Percentiles rank a stretch among this genome's conserved stretches.
Evolutionary conservation across 495 filamentous ascomycete genomes (phyloP).

Genomic region (Penicillium verhagenii): DNA sequence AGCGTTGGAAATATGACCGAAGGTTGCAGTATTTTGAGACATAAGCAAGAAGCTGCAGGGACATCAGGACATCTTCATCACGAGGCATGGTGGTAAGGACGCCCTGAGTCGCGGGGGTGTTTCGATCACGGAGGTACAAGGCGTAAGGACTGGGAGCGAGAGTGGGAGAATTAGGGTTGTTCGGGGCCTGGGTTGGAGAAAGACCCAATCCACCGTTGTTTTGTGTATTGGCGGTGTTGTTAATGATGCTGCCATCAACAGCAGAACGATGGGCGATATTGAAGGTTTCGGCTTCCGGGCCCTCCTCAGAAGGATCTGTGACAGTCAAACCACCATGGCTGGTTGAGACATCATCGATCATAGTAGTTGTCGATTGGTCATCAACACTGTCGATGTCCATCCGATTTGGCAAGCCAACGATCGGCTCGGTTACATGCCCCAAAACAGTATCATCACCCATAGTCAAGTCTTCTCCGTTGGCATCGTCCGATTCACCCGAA

Average conservation of each 20-base stretch:
- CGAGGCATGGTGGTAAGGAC: constrained; percentile 86
- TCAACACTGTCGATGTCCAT: constrained; percentile 82
- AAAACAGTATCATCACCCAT: constrained; percentile 61
- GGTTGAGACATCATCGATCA: constrained; percentile 74
- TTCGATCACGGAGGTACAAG: constrained; percentile 72
- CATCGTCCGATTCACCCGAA: constrained; percentile 84
- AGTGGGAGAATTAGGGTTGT: constrained; percentile 68
- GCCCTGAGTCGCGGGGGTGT: constrained; percentile 60
- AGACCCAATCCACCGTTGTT: constrained; percentile 65
- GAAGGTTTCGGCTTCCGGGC: constrained; percentile 83
- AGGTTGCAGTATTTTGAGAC: constrained; percentile 99
- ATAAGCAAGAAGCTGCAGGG: constrained; percentile 94
- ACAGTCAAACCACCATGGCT: constrained; percentile 72
- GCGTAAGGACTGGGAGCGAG: constrained; percentile 68
- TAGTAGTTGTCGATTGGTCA: constrained; percentile 55
- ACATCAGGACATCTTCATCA: constrained; percentile 97
- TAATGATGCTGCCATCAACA: constrained; percentile 85
- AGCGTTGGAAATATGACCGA: constrained; percentile 89
- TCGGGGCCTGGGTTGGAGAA: constrained; percentile 72
- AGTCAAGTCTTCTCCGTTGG: constrained; percentile 68
- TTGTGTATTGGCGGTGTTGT: constrained; percentile 52
- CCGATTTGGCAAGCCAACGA: constrained; percentile 71
- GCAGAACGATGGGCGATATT: constrained; percentile 92
- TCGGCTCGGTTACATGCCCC: constrained; percentile 67
- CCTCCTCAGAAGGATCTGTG: constrained; percentile 71